Evolutionary conservation across 2,329 filamentous ascomycete genomes (phyloP).

Genomic region (Mycosphaerella sp.): DNA sequence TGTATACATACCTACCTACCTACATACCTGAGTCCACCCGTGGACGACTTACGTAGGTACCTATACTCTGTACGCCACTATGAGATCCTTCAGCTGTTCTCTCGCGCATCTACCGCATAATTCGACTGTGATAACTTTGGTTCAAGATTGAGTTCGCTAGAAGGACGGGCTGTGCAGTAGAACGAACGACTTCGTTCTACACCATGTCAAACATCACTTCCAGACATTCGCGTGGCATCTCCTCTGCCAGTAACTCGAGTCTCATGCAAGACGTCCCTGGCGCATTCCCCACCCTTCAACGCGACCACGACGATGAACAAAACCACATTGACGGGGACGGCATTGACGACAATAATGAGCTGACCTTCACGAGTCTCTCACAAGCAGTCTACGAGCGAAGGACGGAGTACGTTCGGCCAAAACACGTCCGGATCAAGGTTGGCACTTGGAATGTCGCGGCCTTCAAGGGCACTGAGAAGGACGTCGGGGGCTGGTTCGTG

Average conservation of each 20-base stretch:
- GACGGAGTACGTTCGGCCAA: slow-evolving; percentile 69
- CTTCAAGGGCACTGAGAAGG: slow-evolving; percentile 76
- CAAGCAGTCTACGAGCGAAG: slow-evolving; percentile 63
- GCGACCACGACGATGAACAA: slow-evolving; percentile 20
- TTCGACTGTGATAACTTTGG: not conserved
- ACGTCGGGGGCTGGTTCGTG: slow-evolving; percentile 84
- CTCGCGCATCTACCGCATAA: not conserved
- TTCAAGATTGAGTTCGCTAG: not conserved
- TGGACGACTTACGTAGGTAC: no score
- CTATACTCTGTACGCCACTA: not conserved
- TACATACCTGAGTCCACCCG: no score
- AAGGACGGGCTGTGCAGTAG: not conserved
- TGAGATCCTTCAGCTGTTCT: not conserved
- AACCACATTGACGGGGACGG: slow-evolving; percentile 12
- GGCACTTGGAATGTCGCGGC: slow-evolving; percentile 94
- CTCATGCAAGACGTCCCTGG: slow-evolving; percentile 45
- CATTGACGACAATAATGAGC: slow-evolving; percentile 15
- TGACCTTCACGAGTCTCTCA: slow-evolving; percentile 37
- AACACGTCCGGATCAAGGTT: slow-evolving; percentile 75
- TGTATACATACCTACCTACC: no score
- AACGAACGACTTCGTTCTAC: not conserved
- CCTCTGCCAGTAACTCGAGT: slow-evolving; percentile 23
- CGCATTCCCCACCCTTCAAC: slow-evolving; percentile 37
- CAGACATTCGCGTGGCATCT: slow-evolving; percentile 19
- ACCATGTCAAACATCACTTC: slow-evolving; percentile 17